phyloP scores from a whole-genome alignment of 257 asterid genomes.

The Voacanga thouarsii region DNA sequence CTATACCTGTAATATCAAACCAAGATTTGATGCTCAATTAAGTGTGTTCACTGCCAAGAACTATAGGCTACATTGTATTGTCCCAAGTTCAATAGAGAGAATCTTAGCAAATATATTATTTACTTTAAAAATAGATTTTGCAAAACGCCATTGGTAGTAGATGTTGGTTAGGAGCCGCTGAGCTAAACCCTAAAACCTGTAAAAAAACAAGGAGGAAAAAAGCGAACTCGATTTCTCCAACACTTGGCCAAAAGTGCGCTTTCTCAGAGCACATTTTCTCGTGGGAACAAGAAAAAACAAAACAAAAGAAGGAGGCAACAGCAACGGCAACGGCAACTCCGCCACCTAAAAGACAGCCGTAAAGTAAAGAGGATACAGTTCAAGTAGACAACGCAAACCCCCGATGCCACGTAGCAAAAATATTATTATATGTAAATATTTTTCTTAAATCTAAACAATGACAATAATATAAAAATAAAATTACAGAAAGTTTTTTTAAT shows the following conservation, averaged over 20 bases:
- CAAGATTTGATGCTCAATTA: neutral
- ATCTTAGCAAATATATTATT: neutral
- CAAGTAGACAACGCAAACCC: neutral
- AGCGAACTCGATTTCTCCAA: too few relatives aligned
- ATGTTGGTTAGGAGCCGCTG: too few relatives aligned
- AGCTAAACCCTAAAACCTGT: neutral
- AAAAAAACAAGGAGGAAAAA: too few relatives aligned
- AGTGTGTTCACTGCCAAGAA: neutral
- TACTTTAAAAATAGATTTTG: neutral
- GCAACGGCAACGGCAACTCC: neutral
- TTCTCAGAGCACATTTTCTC: too few relatives aligned
- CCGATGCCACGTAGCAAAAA: neutral
- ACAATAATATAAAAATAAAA: too few relatives aligned
- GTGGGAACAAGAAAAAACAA: too few relatives aligned
- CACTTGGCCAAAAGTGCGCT: too few relatives aligned
- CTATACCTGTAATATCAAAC: neutral
- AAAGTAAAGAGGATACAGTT: neutral
- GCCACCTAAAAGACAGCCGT: constrained; percentile 1
- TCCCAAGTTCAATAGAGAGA: neutral
- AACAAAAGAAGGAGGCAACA: too few relatives aligned
- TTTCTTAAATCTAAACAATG: too few relatives aligned
- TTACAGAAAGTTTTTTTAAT: too few relatives aligned
- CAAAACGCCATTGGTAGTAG: neutral
- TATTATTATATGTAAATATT: too few relatives aligned
- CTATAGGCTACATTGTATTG: neutral